A percentile compares a stretch with the other conserved stretches of the same genome.
These are phyloP conservation scores for Papiliotrema nemorosa DNA, from an alignment of 1,284 basidiomycete species.

Conservation along the genomic window DNA sequence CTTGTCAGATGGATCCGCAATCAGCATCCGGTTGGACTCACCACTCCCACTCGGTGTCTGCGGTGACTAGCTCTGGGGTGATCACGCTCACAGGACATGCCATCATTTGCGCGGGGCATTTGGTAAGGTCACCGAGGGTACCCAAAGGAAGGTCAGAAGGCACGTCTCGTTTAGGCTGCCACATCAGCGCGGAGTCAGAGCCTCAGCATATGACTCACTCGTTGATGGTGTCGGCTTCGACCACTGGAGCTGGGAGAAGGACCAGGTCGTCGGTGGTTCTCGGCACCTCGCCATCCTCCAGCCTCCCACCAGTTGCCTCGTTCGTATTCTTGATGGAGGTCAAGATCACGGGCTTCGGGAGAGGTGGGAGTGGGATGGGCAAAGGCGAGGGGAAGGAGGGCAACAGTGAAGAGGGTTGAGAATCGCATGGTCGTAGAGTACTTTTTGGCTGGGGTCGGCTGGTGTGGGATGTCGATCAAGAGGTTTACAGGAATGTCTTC, in stretches of 20 bases:
- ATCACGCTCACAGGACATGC: conserved; percentile 4
- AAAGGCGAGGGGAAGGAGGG: background rate
- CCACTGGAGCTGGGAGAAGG: background rate
- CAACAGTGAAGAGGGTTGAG: background rate
- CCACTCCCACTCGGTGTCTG: conserved; percentile 8
- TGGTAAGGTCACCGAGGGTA: background rate
- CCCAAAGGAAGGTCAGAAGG: conserved; percentile 4
- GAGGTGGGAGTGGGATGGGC: background rate
- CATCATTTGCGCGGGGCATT: conserved; percentile 4
- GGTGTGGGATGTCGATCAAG: no score
- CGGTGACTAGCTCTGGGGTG: background rate
- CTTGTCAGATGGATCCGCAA: background rate
- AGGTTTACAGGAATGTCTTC: no score
- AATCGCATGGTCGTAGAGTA: background rate
- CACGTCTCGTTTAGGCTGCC: background rate
- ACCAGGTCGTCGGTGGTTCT: background rate
- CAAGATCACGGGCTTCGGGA: background rate
- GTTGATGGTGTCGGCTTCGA: background rate
- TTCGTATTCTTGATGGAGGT: background rate
- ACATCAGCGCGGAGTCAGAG: background rate
- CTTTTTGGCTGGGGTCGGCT: no score
- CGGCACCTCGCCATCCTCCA: background rate
- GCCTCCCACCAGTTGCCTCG: background rate
- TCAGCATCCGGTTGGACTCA: background rate
- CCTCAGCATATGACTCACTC: background rate